Percentiles rank a stretch among this genome's conserved stretches.
These are phyloP conservation scores for Fusarium pseudocircinatum DNA, from an alignment of 2,329 filamentous ascomycete genomes.

Conservation along the genomic window DNA sequence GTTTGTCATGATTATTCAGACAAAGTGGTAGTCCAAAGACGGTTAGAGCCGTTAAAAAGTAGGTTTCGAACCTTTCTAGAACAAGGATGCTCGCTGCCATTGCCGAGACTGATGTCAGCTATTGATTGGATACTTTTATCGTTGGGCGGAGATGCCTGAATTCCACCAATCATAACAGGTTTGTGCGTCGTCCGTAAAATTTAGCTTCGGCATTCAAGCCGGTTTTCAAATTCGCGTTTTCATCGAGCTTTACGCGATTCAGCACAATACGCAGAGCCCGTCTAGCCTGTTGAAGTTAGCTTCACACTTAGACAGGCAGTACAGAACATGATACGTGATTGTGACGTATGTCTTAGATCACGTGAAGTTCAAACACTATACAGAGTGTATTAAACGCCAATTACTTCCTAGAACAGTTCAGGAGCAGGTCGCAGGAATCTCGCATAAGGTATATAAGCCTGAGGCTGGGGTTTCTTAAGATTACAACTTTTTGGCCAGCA, in stretches of 20 bases:
- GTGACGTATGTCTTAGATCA: background rate
- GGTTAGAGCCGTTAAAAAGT: background rate
- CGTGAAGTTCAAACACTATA: too few relatives aligned
- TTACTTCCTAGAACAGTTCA: too few relatives aligned
- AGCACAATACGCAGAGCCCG: too few relatives aligned
- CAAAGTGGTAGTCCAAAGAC: background rate
- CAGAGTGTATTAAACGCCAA: too few relatives aligned
- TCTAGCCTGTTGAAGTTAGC: too few relatives aligned
- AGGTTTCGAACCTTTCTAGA: background rate
- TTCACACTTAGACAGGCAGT: too few relatives aligned
- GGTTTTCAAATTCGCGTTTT: background rate
- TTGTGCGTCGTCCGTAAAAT: background rate
- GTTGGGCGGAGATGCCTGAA: fast-evolving
- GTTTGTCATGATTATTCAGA: background rate
- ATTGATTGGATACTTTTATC: background rate
- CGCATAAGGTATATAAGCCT: too few relatives aligned
- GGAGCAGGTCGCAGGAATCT: too few relatives aligned
- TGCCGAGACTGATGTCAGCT: background rate
- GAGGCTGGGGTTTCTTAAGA: too few relatives aligned
- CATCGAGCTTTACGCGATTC: too few relatives aligned
- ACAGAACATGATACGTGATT: too few relatives aligned
- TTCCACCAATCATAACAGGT: background rate
- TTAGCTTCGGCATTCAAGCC: background rate
- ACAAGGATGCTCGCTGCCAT: background rate
- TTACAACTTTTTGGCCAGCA: too few relatives aligned